Evolutionary conservation across 2,329 filamentous ascomycete species (phyloP).

Genomic region (Verticillium albo-atrum): DNA sequence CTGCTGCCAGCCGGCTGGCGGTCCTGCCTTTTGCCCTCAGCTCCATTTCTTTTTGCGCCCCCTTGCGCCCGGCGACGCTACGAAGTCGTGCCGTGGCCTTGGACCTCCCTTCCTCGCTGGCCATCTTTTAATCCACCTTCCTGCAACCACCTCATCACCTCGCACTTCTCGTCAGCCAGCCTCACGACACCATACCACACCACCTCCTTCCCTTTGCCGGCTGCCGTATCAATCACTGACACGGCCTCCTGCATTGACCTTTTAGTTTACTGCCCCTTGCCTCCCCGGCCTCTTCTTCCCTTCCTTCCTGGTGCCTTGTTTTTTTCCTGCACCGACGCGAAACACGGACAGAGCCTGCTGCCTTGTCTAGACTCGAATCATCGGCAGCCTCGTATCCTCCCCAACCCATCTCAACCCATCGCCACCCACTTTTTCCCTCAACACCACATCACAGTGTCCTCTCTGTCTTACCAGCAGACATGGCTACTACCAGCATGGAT

Average conservation of each 20-base stretch:
- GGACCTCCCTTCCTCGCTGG: slow-evolving; percentile 3
- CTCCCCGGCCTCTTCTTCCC: slow-evolving; percentile 14
- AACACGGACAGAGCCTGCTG: not conserved
- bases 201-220: not conserved
- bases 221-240: not conserved
- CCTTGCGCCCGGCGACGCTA: not conserved
- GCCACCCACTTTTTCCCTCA: not conserved
- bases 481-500: slow-evolving; percentile 65
- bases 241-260: not conserved
- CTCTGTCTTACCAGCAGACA: slow-evolving; percentile 21
- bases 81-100: slow-evolving; percentile 1
- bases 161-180: not conserved
- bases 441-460: not conserved
- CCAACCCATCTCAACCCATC: slow-evolving; percentile 5
- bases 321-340: not conserved
- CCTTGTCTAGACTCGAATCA: not conserved
- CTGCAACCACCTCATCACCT: not conserved
- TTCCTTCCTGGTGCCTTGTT: slow-evolving; percentile 5
- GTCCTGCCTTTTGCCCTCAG: slow-evolving; percentile 7
- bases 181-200: not conserved
- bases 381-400: not conserved
- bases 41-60: slow-evolving; percentile 10
- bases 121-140: not conserved
- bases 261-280: not conserved
- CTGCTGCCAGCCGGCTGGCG: too few species aligned